These are phyloP conservation scores for Hemerocallis citrina DNA, from an alignment of 106 monocot genomes.

Conservation along the genomic window DNA sequence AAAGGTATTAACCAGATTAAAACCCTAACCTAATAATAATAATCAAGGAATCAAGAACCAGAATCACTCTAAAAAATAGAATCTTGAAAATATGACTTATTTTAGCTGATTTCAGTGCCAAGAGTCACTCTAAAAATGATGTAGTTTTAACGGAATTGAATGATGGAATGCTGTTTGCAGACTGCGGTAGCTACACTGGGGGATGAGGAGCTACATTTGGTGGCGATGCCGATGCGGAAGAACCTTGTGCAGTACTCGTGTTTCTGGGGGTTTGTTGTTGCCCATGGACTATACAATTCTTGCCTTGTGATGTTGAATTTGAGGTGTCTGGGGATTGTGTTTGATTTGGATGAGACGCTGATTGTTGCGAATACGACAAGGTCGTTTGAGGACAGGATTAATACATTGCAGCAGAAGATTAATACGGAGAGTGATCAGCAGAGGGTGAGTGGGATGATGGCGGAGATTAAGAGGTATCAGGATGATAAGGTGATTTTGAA, in stretches of 20 bases:
- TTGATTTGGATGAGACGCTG: constrained; percentile 98
- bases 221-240: constrained; percentile 69
- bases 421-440: constrained; percentile 66
- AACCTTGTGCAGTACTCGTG: constrained; percentile 36
- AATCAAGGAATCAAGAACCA: neutral
- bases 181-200: constrained; percentile 77
- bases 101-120: neutral
- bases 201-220: constrained; percentile 88
- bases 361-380: constrained; percentile 94
- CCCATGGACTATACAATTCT: constrained; percentile 58
- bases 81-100: neutral
- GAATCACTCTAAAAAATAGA: neutral
- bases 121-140: neutral
- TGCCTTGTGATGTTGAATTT: constrained; percentile 84
- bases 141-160: neutral
- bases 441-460: constrained; percentile 53
- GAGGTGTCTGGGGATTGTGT: constrained; percentile 94
- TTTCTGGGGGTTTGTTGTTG: constrained; percentile 78
- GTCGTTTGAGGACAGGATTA: constrained; percentile 92
- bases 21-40: neutral
- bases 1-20: constrained; percentile 45
- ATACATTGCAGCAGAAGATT: constrained; percentile 74
- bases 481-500: constrained; percentile 89
- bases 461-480: constrained; percentile 93
- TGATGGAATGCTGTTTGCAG: constrained; percentile 56